Evolutionary conservation across 257 asterid genomes (phyloP), one percentile per base, ranked within the genome.

Genomic region (Craterostigma plantagineum): DNA sequence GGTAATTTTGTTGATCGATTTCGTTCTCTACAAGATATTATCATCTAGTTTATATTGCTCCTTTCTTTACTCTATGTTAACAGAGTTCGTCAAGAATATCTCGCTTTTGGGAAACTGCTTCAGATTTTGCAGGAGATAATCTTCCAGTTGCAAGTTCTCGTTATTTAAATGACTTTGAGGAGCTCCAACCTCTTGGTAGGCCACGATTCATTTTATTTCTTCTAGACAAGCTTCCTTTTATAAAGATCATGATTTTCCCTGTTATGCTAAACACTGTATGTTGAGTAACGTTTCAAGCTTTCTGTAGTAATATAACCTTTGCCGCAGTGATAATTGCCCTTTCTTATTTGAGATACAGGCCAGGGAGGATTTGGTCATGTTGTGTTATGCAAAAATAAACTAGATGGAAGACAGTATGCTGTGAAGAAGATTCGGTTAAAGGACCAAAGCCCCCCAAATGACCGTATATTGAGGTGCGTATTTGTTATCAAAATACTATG

Each of bases 321-420:
- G 30, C 6, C 6, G 6, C 30, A 23, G 30, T 2, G 30, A 36
- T 10, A 11, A 40, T 40, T 48, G 40, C 18, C 10, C 35, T 10
- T 48, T 51, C 33, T 27, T 46, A 44, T 63, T 49, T 58, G 47
- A 47, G 30, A 23, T 23, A 23, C 68, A 86, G 97, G 95, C 49
- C 98, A 71, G 55, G 98, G 98, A 56, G 98, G 98, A 50, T 87
- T 82, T 68, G 98, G 98, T 58, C 93, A 74, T 36, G 98, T 87
- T 50, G 85, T 87, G 61, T 58, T 87, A 46, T 87, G 98, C 78
- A 82, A 79, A 75, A 87, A 87, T 71, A 87, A 87, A 77, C 67
- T 82, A 48, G 98, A 87, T 59, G 98, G 98, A 43, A 63, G 95
- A 51, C 98, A 87, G 48, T 87, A 87, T 65, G 98, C 98, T 48